A percentile compares a stretch with the other conserved stretches of the same genome.
Conservation (phyloP, 306 rosid genomes). For the Vigna radiata region DNA sequence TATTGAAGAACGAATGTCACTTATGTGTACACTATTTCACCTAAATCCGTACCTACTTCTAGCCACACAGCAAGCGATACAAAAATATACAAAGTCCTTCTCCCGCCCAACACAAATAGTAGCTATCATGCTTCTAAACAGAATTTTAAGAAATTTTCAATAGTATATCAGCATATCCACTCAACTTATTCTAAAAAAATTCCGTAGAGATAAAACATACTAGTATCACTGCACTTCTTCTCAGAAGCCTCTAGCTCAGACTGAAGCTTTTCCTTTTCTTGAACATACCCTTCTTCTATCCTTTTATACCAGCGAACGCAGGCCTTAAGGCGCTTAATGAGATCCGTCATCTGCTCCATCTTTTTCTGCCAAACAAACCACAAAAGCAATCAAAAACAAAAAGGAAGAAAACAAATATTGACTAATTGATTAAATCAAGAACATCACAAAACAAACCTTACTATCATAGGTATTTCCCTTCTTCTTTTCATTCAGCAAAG, state of each 20-base stretch:
- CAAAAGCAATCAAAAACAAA: not conserved
- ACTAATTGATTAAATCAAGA: not conserved
- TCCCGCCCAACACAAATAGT: not conserved
- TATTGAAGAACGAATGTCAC: not conserved
- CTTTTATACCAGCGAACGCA: slow-evolving; percentile 73
- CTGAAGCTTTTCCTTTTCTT: slow-evolving; percentile 68
- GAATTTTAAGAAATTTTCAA: not conserved
- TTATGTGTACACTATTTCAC: not conserved
- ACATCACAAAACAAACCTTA: slow-evolving; percentile 57
- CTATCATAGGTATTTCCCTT: slow-evolving; percentile 64
- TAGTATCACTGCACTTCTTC: slow-evolving; percentile 69
- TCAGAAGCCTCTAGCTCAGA: slow-evolving; percentile 63
- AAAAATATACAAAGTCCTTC: not conserved
- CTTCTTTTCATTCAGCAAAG: slow-evolving; percentile 70
- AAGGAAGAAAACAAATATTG: not conserved
- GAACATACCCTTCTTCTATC: slow-evolving; percentile 56
- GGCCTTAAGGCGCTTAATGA: slow-evolving; percentile 64
- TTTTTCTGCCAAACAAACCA: slow-evolving; percentile 57
- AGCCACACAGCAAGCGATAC: not conserved
- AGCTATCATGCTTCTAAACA: not conserved
- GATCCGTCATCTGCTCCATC: slow-evolving; percentile 59
- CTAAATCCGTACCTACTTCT: not conserved
- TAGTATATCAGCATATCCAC: not conserved
- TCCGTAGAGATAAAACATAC: slow-evolving; percentile 40
- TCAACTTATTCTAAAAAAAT: not conserved